Evolutionary conservation across 768 basidiomycete genomes (phyloP), one percentile per base, ranked within the genome.

Genomic region (Leccinum broughii): DNA sequence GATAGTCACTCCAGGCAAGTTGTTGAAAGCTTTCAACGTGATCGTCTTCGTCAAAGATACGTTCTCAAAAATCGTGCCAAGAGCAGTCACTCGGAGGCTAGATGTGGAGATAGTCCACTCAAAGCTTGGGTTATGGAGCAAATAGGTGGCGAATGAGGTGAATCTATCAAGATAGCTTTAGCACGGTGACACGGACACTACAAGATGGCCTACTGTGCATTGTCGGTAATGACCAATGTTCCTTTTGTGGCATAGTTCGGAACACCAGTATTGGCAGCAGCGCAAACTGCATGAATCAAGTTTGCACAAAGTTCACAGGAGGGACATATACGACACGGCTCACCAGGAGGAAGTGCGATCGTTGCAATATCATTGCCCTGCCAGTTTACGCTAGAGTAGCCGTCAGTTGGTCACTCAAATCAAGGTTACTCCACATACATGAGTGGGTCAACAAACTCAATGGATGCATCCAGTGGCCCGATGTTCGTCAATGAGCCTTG

Each of bases 51-150:
- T 80, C 37, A 91, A 77, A 0, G 78, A 75, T 30, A 90, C 82
- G 58, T 82, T 80, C 61, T 89, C 85, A 63, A 90, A 90, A 62
- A 85, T 82, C 11, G 86, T 88, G 15, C 85, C 86, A 2, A 90
- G 80, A 5, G 89, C 88, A 3, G 77, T 81, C 15, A 91, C 71
- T 32, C 85, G 82, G 52, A 90, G 81, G 46, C 77, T 82, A n/a
- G 78, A 61, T 0, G 89, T 88, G 6, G 86, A 86, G 51, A 90
- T 85, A 2, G 82, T 86, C 89, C 89, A 90, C 5, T 81, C 79
- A 64, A 91, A 90, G 58, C 76, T 78, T 20, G 80, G 78, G 54
- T 83, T 85, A 64, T 89, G 89, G 41, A 90, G 75, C 62, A 90
- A 68, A 70, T 80, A 85, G 1, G 81, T 85, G 0, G 88, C 84